Evolutionary conservation across 805 yeast species (phyloP), one percentile per base, ranked within the genome.

Genomic region (Nakazawaea ernobii): DNA sequence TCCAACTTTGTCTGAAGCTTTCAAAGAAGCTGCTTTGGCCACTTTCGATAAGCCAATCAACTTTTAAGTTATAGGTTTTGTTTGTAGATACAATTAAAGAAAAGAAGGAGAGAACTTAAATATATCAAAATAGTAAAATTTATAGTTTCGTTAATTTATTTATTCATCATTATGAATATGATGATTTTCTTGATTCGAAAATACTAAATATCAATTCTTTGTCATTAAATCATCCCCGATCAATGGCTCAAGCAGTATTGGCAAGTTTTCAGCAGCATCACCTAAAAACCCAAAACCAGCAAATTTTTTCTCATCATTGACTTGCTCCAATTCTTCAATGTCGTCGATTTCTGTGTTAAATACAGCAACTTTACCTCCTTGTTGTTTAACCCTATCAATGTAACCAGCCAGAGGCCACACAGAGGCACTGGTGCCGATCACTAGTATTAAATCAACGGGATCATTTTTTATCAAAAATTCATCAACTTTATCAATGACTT

Each of bases 1-100:
- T 73, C 99, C 99, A 68, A 94, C 99, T 33, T 76, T 94, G 58
- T 77, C 96, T 27, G 99, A 94, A 77, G 98, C 98, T 17, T 86
- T 92, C 79, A 92, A 92, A 75, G 99, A 94, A 76, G 98, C 97
- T 59, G 95, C 95, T 58, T 75, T 89, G 76, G 86, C 95, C 53
- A 86, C 96, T 45, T 90, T 82, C 66, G 92, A 78, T 65, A 89
- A 91, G 75, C 88, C 98, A 64, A 79, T 92, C 69, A 91, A 92
- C 80, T 84, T 82, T 58, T 87, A 80, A 63, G 45, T 32, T 6
- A 27, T 20, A 20, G 24, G 24, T 20, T 20, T 20, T 20, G 24
- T 20, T 20, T 20, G 24, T 20, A 20, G 24, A 20, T 20, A 20
- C 24, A 20, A 20, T 20, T 20, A 20, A n/a, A n/a, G n/a, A n/a